These are phyloP conservation scores for Fusarium oxysporum DNA, from an alignment of 2,329 filamentous ascomycete species.

Conservation along the genomic window DNA sequence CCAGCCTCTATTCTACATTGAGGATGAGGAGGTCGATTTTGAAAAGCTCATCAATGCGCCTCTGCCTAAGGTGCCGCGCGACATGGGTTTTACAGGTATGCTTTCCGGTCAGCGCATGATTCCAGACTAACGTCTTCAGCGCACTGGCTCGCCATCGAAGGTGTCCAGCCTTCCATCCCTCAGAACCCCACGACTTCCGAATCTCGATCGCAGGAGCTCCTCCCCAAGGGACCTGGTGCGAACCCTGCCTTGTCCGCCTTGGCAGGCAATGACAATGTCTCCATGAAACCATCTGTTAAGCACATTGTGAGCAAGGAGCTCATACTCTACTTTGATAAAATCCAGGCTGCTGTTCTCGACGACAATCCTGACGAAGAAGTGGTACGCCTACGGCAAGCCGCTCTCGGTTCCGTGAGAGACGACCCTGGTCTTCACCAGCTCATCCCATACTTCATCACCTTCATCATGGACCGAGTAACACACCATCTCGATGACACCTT, in stretches of 20 bases:
- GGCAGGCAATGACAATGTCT: slow-evolving; percentile 84
- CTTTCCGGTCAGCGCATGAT: too few species aligned
- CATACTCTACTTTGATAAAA: slow-evolving; percentile 96
- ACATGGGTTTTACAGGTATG: slow-evolving; percentile 90
- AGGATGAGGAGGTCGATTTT: slow-evolving; percentile 98
- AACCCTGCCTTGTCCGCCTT: slow-evolving; percentile 85
- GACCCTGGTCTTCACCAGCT: slow-evolving; percentile 96
- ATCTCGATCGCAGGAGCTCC: slow-evolving; percentile 83
- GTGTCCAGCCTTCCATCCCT: slow-evolving; percentile 94
- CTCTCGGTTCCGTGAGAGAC: slow-evolving; percentile 84
- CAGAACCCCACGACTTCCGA: slow-evolving; percentile 94
- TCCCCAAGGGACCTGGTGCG: slow-evolving; percentile 89
- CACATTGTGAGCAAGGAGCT: slow-evolving; percentile 96
- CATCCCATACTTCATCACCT: slow-evolving; percentile 95
- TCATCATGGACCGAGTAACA: slow-evolving; percentile 94
- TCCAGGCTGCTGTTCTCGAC: slow-evolving; percentile 88
- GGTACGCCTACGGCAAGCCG: slow-evolving; percentile 79
- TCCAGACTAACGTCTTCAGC: slow-evolving; percentile 62
- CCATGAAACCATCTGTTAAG: slow-evolving; percentile 91
- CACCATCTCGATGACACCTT: slow-evolving; percentile 93
- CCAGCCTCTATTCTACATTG: slow-evolving; percentile 95
- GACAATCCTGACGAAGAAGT: slow-evolving; percentile 85
- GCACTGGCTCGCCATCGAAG: slow-evolving; percentile 98
- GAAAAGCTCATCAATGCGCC: slow-evolving; percentile 98
- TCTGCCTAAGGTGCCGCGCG: slow-evolving; percentile 91